Evolutionary conservation across 2,329 filamentous ascomycete species (phyloP), one percentile per base, ranked within the genome.

Genomic region (Colletotrichum horii): DNA sequence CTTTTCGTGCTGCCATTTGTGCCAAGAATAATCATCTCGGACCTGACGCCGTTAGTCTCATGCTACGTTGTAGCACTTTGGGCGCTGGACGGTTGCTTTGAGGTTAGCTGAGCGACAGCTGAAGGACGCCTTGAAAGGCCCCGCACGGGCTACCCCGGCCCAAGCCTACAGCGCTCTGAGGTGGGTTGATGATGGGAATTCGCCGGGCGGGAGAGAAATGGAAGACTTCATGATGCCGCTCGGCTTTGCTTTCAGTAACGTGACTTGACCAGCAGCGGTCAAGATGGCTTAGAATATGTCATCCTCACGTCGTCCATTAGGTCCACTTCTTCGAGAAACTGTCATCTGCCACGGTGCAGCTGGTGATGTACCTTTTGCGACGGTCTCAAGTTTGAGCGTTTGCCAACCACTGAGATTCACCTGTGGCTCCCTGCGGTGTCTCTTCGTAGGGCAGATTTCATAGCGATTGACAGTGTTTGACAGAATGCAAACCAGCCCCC

Each of bases 31-130:
- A 22, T 28, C 38, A 58, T 32, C 4, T 75, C 32, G 68, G 71
- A 72, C 36, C 61, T 61, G 30, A 56, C 56, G 48, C 38, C 22
- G 32, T 52, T 14, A 62, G 61, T 61, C 71, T 60, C 36, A 73
- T 76, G 76, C 61, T 74, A 77, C 69, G 73, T 73, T 77, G 69
- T 64, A 77, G 69, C 26, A 65, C 43, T n/a, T 58, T 28, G 26
- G 61, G 52, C 36, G 32, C 67, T 43, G 64, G n/a, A 24, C 26
- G 19, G 56, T 68, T 75, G 48, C 66, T 66, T 74, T n/a, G 30
- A 11, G 58, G 65, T 38, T 71, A 64, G 66, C 65, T 43, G 60
- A 22, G 52, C 30, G 16, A 43, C 65, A 26, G 68, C 75, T 77
- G 73, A 76, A 66, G 48, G 32, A 38, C 58, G 65, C 69, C 58